Percentiles rank a stretch among this genome's conserved stretches.
Evolutionary conservation across 352 stramenopile species (phyloP).

Genomic region (Phytophthora agathidicida): DNA sequence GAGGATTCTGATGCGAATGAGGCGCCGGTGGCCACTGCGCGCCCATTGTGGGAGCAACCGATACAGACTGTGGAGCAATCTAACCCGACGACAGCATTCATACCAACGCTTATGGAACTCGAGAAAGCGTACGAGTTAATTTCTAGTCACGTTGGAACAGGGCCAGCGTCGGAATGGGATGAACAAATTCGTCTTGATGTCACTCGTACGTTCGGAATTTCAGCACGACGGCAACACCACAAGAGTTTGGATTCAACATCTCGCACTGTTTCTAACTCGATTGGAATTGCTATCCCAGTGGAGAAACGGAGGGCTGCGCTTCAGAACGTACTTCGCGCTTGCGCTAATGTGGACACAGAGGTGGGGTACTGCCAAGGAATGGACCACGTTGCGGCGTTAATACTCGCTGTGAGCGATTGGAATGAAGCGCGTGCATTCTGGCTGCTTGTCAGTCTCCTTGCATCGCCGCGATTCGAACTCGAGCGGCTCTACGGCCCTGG

Average conservation of each 20-base stretch:
- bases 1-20: constrained; percentile 47
- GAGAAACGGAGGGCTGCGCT: constrained; percentile 49
- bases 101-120: constrained; percentile 17
- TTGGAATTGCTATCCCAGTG: constrained; percentile 23
- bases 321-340: constrained; percentile 64
- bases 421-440: constrained; percentile 73
- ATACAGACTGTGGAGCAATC: background rate
- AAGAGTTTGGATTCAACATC: constrained; percentile 24
- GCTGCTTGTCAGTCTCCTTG: constrained; percentile 64
- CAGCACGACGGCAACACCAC: constrained; percentile 46
- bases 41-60: constrained; percentile 19
- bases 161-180: constrained; percentile 40
- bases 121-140: constrained; percentile 61
- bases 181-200: constrained; percentile 76
- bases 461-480: constrained; percentile 61
- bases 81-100: background rate
- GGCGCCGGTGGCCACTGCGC: constrained; percentile 19
- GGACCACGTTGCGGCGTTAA: constrained; percentile 67
- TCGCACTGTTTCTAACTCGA: constrained; percentile 14
- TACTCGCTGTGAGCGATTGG: constrained; percentile 73
- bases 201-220: constrained; percentile 70
- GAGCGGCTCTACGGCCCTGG: constrained; percentile 64
- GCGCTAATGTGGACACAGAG: constrained; percentile 70
- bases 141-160: constrained; percentile 42
- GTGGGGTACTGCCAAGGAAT: constrained; percentile 83